phyloP scores from a whole-genome alignment of 345 rosid species.

The Gossypium raimondii region DNA sequence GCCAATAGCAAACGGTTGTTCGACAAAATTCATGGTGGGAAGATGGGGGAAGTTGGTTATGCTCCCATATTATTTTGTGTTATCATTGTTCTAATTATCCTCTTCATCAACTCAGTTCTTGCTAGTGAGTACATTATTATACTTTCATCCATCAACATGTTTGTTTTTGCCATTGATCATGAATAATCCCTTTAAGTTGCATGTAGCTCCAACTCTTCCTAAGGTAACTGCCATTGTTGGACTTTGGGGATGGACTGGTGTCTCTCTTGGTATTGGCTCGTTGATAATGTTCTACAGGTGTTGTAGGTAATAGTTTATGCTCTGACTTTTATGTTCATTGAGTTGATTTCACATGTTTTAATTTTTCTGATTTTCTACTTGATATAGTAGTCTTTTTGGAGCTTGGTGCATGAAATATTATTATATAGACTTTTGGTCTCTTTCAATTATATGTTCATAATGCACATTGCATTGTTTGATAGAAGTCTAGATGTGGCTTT shows the following conservation, averaged over 20 bases:
- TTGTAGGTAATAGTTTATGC: slow-evolving; percentile 55
- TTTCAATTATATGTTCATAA: background rate
- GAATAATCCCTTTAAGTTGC: slow-evolving; percentile 22
- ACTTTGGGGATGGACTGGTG: slow-evolving; percentile 73
- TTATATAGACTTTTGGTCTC: background rate
- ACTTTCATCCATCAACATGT: background rate
- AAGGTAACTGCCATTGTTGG: slow-evolving; percentile 82
- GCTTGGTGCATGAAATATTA: background rate
- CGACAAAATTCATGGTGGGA: slow-evolving; percentile 51
- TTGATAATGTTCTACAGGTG: slow-evolving; percentile 64
- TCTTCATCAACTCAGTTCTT: slow-evolving; percentile 74
- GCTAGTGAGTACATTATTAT: slow-evolving; percentile 38
- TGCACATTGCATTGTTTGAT: background rate
- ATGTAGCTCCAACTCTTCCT: slow-evolving; percentile 70
- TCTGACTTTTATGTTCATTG: slow-evolving; percentile 14
- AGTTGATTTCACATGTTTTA: slow-evolving; percentile 6
- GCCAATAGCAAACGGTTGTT: slow-evolving; percentile 14
- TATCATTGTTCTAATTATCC: slow-evolving; percentile 43
- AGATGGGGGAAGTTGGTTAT: slow-evolving; percentile 53
- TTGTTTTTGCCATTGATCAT: slow-evolving; percentile 16
- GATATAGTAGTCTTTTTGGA: background rate
- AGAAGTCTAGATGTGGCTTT: background rate
- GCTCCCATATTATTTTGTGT: slow-evolving; percentile 63
- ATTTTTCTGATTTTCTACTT: background rate
- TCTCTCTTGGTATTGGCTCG: slow-evolving; percentile 57